Evolutionary conservation across 345 rosid species (phyloP).

Genomic region (Eucalyptus curtisii): DNA sequence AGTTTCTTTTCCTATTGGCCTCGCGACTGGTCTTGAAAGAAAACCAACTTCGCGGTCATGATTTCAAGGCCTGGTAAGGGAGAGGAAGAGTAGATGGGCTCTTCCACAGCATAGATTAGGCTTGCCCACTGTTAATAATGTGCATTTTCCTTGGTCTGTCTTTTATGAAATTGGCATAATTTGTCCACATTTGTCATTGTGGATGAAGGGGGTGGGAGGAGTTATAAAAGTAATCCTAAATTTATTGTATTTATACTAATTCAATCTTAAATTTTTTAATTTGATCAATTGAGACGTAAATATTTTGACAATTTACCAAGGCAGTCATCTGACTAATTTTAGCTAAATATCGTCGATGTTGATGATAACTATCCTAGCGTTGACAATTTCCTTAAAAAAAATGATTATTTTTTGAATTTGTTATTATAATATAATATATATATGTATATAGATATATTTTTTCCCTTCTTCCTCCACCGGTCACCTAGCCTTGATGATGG

Average conservation of each 20-base stretch:
- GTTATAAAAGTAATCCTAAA: too few species aligned
- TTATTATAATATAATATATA: too few species aligned
- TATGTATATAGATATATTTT: too few species aligned
- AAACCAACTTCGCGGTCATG: neutral
- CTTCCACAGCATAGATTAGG: neutral
- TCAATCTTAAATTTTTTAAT: too few species aligned
- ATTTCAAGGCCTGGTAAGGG: neutral
- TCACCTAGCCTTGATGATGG: accelerated
- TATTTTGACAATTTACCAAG: too few species aligned
- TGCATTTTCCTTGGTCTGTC: neutral
- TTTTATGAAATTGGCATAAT: neutral
- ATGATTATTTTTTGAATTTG: too few species aligned
- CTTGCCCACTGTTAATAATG: neutral
- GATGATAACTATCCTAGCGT: accelerated
- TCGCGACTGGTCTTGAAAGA: neutral
- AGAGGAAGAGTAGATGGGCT: neutral
- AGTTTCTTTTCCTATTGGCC: neutral
- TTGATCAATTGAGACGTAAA: neutral
- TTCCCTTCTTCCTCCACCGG: accelerated
- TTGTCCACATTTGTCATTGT: neutral
- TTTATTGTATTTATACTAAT: too few species aligned
- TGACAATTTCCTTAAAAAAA: too few species aligned
- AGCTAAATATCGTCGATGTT: accelerated
- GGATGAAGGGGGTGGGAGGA: neutral
- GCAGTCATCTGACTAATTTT: accelerated